Evolutionary conservation across 208 protist species (phyloP), one percentile per base, ranked within the genome.

Genomic region (Trypanosoma caninum): DNA sequence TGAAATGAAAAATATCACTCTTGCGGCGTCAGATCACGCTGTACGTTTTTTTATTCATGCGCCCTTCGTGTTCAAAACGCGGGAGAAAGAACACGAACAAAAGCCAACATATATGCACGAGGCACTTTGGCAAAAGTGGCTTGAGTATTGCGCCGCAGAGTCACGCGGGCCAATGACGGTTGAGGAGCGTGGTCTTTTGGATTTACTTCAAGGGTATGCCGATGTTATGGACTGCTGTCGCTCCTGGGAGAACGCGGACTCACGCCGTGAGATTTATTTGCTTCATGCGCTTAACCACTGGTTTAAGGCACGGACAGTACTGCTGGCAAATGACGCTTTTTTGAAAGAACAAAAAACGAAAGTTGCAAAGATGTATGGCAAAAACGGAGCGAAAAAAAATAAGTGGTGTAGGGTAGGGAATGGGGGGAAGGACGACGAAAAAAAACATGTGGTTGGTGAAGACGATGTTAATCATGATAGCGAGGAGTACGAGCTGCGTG

Each of bases 241-340:
- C 16, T 80, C 70, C 52, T 91, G 84, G 82, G 80, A 89, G 61
- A 91, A 89, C 50, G 72, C 72, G 30, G 74, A 77, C 42, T 74
- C 82, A 44, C 73, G 82, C 5, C 72, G 84, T 7, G 82, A 91
- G 67, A 78, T 94, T 9, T 85, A 74, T 48, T 45, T 72, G 5
- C 62, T 94, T 6, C 87, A 94, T 53, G 18, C 83, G 22, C 59
- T 94, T 18, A 94, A 94, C 46, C 87, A 94, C 76, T 94, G 87
- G 84, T 91, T 87, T 54, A 94, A 94, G 69, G 80, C 84, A 16
- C 76, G 80, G 8, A 59, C 84, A 0, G 82, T 94, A 0, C 71
- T 91, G 22, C 50, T 87, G 1, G 84, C 84, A 14, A 81, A 94
- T 54, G 84, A 94, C 35, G 51, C 73, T 35, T 59, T 94, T 40